Evolutionary conservation across 352 stramenopile genomes (phyloP), one percentile per base, ranked within the genome.

Genomic region (Globisporangium perplexum): DNA sequence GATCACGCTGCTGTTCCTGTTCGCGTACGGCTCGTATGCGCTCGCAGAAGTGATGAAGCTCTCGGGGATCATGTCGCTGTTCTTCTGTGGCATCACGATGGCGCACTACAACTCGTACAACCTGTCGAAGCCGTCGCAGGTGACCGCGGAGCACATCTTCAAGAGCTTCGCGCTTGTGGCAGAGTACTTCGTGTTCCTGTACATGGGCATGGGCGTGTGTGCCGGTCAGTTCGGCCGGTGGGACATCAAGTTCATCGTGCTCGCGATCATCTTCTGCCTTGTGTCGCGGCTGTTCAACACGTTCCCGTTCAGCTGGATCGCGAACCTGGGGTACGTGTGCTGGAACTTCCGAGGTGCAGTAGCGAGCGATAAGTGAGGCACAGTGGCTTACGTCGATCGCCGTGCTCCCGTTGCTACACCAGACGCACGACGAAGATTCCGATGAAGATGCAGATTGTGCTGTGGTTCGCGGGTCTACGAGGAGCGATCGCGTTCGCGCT

Each of bases 201-300:
- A 90, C 74, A 76, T 90, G 68, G 80, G 80, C 44, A 84, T 89
- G 70, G 74, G 77, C 24, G 73, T 89, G 5, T 86, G 78, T 24
- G 77, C 80, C 0, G 78, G 74, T 7, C 75, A 86, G 49, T 79
- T 84, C 49, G 76, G 74, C 1, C 71, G 84, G 18, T 97, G 81
- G 76, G 77, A 97, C 61, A 47, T 95, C 50, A 77, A 63, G 18
- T 96, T 98, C 63, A 78, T 90, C 11, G 53, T 96, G 6, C 70
- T 96, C 15, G 86, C 83, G 1, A 82, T 97, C 55, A 44, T 96
- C 11, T 95, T 97, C 24, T 88, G 72, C 44, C 66, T 83, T 33
- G 62, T 98, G 69, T 71, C 71, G 86, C 74, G 96, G 11, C 45
- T 96, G 4, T 90, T 96, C 57, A 98, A 98, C 65, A 98, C 96